Evolutionary conservation across 129 eudicot genomes (phyloP).

Genomic region (Chrysanthemum seticuspe): DNA sequence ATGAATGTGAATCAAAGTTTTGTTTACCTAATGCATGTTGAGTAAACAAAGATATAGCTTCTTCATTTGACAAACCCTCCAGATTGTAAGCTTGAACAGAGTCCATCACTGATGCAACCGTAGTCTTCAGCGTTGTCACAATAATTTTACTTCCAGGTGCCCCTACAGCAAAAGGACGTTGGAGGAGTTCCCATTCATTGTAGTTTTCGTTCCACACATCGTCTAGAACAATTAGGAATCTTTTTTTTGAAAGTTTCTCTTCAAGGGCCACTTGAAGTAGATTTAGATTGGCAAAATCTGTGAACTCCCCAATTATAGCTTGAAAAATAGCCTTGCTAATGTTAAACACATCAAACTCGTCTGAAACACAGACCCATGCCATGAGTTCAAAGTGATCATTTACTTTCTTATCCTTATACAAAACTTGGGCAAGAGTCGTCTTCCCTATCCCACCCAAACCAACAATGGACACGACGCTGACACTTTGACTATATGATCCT

Average conservation of each 20-base stretch:
- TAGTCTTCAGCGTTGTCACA: neutral
- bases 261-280: neutral
- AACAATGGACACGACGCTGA: neutral
- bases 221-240: conserved; percentile 3
- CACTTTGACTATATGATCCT: neutral
- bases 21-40: neutral
- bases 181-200: conserved; percentile 5
- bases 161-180: neutral
- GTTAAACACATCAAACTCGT: neutral
- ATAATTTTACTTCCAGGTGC: neutral
- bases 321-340: neutral
- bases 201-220: neutral
- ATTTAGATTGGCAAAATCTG: conserved; percentile 2
- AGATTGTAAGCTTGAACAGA: neutral
- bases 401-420: neutral
- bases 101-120: neutral
- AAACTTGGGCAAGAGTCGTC: neutral
- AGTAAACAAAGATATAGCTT: conserved; percentile 3
- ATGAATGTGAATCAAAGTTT: neutral
- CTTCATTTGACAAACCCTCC: neutral
- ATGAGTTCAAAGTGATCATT: conserved; percentile 4
- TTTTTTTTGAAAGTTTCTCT: neutral
- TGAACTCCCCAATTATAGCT: neutral
- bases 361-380: conserved; percentile 12
- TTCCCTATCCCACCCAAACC: neutral